Percentiles rank a stretch among this genome's conserved stretches.
Evolutionary conservation across 2,329 filamentous ascomycete species (phyloP).

Genomic region (Sporothrix brasiliensis): DNA sequence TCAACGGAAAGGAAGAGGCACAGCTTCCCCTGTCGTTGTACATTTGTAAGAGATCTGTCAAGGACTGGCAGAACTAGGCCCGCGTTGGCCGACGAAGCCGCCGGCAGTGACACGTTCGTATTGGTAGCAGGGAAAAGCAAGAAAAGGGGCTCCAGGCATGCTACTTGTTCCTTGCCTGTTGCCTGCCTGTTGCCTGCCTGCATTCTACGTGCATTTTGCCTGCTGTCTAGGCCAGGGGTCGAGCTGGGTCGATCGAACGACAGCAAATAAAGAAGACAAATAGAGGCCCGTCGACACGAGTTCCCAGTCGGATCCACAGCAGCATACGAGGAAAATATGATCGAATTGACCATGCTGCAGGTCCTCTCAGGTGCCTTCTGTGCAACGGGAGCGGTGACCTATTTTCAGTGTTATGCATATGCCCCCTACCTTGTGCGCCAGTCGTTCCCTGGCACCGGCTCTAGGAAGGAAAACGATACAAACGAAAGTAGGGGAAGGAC

Average conservation of each 20-base stretch:
- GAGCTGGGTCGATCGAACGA: conserved; percentile 8
- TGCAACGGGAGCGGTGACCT: conserved; percentile 16
- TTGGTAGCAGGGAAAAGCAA: background rate
- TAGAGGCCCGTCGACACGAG: conserved; percentile 1
- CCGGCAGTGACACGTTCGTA: background rate
- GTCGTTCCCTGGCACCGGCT: background rate
- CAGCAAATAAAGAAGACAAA: background rate
- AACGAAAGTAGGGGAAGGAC: background rate
- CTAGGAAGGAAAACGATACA: background rate
- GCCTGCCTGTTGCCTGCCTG: background rate
- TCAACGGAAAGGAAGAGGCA: conserved; percentile 17
- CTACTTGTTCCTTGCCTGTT: too few species aligned
- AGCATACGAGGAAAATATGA: conserved; percentile 21
- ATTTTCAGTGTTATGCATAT: conserved; percentile 16
- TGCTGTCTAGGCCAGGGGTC: conserved; percentile 22
- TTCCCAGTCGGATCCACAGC: background rate
- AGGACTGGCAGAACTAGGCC: background rate
- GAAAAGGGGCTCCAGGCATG: conserved; percentile 5
- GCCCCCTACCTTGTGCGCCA: conserved; percentile 18
- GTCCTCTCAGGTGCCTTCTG: background rate
- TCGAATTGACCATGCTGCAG: background rate
- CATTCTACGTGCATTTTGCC: background rate
- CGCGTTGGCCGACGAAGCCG: background rate
- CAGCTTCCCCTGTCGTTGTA: background rate
- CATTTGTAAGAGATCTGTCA: background rate